Evolutionary conservation across 805 yeast genomes (phyloP).

Genomic region (Candida manassasensis): DNA sequence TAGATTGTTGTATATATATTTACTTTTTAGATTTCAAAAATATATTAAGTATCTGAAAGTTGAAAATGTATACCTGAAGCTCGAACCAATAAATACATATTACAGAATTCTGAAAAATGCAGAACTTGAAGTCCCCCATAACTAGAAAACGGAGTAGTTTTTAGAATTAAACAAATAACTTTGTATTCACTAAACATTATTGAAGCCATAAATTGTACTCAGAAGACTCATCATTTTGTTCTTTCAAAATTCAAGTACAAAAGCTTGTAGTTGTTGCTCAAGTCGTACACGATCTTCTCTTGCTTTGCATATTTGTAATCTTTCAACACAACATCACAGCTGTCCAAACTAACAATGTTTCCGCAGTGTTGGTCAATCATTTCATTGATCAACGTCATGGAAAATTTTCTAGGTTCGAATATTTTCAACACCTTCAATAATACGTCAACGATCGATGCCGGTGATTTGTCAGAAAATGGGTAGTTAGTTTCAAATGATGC

Average conservation of each 20-base stretch:
- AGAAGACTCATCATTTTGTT: not conserved
- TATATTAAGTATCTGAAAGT: not conserved
- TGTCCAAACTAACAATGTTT: slow-evolving; percentile 7
- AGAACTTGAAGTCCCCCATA: no score
- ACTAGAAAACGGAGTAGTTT: no score
- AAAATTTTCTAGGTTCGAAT: slow-evolving; percentile 74
- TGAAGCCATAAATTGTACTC: no score
- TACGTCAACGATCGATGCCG: slow-evolving; percentile 49
- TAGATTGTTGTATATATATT: slow-evolving; percentile 1
- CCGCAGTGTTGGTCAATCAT: not conserved
- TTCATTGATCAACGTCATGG: slow-evolving; percentile 36
- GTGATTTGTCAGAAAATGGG: slow-evolving; percentile 38
- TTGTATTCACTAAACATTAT: no score
- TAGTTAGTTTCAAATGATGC: slow-evolving; percentile 94
- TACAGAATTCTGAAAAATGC: no score
- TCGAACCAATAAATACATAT: no score
- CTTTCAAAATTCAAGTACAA: slow-evolving; percentile 64
- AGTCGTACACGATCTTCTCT: slow-evolving; percentile 70
- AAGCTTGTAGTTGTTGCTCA: slow-evolving; percentile 63
- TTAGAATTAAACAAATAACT: no score
- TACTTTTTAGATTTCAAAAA: not conserved
- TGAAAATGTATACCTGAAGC: no score
- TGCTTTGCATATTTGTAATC: slow-evolving; percentile 48
- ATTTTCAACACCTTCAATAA: slow-evolving; percentile 54
- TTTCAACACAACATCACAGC: slow-evolving; percentile 25